Base-by-base conservation (phyloP, 169 alveolate genomes). In the Cryptosporidium baileyi region DNA sequence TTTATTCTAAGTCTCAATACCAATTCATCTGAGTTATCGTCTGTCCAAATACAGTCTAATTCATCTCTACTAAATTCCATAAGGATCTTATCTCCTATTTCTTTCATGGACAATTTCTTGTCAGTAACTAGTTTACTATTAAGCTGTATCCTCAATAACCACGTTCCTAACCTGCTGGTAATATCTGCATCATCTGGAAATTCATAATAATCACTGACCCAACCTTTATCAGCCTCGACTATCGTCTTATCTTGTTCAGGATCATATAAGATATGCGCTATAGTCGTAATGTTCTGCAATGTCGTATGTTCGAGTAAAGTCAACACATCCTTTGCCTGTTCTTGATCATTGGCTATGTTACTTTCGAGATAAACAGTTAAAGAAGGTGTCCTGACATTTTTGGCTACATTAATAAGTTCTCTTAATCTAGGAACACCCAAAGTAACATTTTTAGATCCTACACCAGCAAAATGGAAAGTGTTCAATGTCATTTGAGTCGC, bases 401-500 rank as follows among this genome's bases (percentile, higher is more conserved):
- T 97, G 44, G 99, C 99, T 44, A 98, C 99, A 91, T 98, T 98
- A 79, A 98, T 96, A 61, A 98, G 90, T 94, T 98, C 99, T 93
- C 97, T 97, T 63, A 98, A 93, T 81, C 99, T 96, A 1, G 99
- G 99, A n/a, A 97, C 98, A 63, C 99, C 99, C 67, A 98, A 93
- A 19, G 99, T 98, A 51, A 98, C 99, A 93, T 98, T 98, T 92
- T 98, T 97, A 47, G 99, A 95, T 28, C 99, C 97, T 36, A 97
- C 99, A 52, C 99, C 99, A 24, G 99, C 99, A 91, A 97, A 97
- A 92, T 98, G 99, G 95, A 98, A 98, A 40, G 99, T 98, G 92
- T 98, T 98, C 60, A 98, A 92, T 17, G 99, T 98, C 99, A 98
- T 98, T 91, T 98, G 99, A 13, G 99, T 98, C 4, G 99, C 99